Conservation (phyloP, 306 rosid species). For the Lathyrus sativus region DNA sequence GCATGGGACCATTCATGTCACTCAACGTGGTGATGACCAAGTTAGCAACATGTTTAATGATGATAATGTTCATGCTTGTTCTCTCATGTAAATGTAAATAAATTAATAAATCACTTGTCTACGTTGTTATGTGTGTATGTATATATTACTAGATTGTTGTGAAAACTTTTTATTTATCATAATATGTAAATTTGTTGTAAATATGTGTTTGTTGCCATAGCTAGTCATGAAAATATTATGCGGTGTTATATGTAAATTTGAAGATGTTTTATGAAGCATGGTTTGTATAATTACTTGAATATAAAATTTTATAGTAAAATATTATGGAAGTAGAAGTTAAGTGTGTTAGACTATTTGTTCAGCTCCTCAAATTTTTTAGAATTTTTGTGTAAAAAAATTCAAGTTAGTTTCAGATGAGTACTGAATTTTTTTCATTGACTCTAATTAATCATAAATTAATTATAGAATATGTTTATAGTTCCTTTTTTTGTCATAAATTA, state of each 20-base stretch:
- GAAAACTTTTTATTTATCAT: background rate
- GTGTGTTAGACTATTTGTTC: no score
- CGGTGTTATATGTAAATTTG: background rate
- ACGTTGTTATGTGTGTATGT: background rate
- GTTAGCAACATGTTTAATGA: conserved; percentile 96
- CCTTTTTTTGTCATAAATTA: no score
- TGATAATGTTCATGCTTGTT: conserved; percentile 87
- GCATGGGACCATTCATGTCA: conserved; percentile 67
- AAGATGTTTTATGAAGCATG: background rate
- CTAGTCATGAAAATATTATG: background rate
- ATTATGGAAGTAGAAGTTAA: no score
- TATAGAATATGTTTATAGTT: no score
- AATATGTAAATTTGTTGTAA: conserved; percentile 22
- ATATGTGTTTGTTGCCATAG: background rate
- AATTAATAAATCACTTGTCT: background rate
- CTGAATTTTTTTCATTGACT: no score
- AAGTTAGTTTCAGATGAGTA: no score
- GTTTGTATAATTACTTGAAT: background rate
- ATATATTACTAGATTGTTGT: background rate
- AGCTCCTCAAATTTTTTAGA: no score
- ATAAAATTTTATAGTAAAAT: no score
- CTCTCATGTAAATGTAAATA: conserved; percentile 68
- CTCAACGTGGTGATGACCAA: conserved; percentile 85
- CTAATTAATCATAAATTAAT: no score
- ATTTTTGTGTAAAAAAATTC: no score